Conservation (phyloP, 352 stramenopile genomes). For the Globisporangium yorkense region DNA sequence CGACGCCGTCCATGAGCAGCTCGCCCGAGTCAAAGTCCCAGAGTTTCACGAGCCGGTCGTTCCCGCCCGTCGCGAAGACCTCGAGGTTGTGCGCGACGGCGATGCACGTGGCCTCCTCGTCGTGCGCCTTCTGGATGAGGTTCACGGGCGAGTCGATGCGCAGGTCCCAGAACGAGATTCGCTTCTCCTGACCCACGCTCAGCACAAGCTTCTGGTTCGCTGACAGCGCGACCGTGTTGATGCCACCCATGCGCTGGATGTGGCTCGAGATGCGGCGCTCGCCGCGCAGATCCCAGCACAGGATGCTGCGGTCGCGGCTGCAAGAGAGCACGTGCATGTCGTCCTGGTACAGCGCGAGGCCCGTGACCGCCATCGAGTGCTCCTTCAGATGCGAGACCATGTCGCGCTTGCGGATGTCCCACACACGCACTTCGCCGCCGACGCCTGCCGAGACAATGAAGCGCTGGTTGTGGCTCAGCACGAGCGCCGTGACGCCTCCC, state of each 20-base stretch:
- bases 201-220: conserved; percentile 86
- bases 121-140: conserved; percentile 65
- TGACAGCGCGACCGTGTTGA: conserved; percentile 89
- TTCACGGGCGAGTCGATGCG: conserved; percentile 79
- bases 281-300: conserved; percentile 91
- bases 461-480: conserved; percentile 88
- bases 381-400: conserved; percentile 91
- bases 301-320: conserved; percentile 84
- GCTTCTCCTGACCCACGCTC: conserved; percentile 89
- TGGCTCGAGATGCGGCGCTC: conserved; percentile 85
- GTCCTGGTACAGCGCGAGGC: conserved; percentile 86
- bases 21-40: conserved; percentile 67
- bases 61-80: conserved; percentile 86
- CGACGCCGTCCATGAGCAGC: conserved; percentile 66
- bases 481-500: conserved; percentile 84
- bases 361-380: conserved; percentile 84
- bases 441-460: conserved; percentile 81
- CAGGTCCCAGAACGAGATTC: conserved; percentile 92
- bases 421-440: conserved; percentile 88
- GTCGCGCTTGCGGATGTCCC: conserved; percentile 89
- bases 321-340: conserved; percentile 88
- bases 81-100: conserved; percentile 77
- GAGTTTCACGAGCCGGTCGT: conserved; percentile 83
- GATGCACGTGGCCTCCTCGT: conserved; percentile 88
- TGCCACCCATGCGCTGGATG: conserved; percentile 91